Percentiles rank a stretch among this genome's conserved stretches.
phyloP scores from a whole-genome alignment of 2,329 filamentous ascomycete species.

The Pyrenochaeta sp. region DNA sequence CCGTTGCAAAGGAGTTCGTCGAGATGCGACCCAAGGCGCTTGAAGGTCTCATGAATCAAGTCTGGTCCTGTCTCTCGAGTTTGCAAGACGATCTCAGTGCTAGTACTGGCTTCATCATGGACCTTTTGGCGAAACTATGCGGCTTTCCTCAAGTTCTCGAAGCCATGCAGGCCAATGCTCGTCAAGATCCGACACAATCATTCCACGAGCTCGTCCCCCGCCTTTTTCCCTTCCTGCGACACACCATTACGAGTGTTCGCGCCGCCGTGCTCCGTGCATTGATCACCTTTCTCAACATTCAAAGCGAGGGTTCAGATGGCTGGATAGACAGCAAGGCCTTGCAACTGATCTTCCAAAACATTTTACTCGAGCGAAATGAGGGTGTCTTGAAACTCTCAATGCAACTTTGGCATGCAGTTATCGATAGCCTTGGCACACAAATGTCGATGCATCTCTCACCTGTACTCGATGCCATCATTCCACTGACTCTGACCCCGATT shows the following conservation, averaged over 20 bases:
- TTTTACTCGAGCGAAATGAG: conserved; percentile 89
- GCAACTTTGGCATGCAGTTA: conserved; percentile 83
- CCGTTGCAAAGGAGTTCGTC: conserved; percentile 95
- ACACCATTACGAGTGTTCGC: conserved; percentile 95
- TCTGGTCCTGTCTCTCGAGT: conserved; percentile 96
- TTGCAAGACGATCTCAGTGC: conserved; percentile 97
- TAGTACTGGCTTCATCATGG: conserved; percentile 98
- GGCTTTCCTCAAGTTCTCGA: conserved; percentile 91
- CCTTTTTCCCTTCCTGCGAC: conserved; percentile 92
- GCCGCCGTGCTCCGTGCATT: conserved; percentile 91
- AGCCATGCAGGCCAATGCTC: conserved; percentile 89
- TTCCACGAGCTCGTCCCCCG: conserved; percentile 92
- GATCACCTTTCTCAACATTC: conserved; percentile 89
- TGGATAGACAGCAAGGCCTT: conserved; percentile 93
- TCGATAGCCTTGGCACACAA: conserved; percentile 71
- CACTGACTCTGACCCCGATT: conserved; percentile 86
- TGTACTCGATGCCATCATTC: conserved; percentile 82
- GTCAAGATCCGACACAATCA: conserved; percentile 80
- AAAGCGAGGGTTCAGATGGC: conserved; percentile 77
- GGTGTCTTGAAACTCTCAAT: conserved; percentile 82
- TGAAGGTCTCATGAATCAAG: conserved; percentile 85
- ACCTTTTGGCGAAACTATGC: conserved; percentile 92
- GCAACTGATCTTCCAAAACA: conserved; percentile 90
- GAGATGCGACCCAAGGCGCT: conserved; percentile 79
- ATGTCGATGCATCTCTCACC: conserved; percentile 75